Evolutionary conservation across 768 basidiomycete species (phyloP), one percentile per base, ranked within the genome.

Genomic region (Hydnum rufescens): DNA sequence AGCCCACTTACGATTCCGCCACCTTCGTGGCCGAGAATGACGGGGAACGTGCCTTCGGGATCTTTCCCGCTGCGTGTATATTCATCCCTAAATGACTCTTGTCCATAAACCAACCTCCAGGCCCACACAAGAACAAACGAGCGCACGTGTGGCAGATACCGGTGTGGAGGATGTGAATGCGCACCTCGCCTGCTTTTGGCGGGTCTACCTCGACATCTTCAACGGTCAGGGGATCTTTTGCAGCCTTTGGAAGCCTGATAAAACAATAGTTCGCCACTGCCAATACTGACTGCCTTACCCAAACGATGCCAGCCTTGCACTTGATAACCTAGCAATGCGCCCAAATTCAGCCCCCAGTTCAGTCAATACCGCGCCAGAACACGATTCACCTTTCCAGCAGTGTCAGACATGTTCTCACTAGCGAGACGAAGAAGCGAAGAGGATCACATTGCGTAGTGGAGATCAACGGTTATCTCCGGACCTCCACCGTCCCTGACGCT

Each of bases 31-130:
- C 89, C 90, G 55, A 96, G 77, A 62, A 96, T 89, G 57, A 84
- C 80, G 32, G 89, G 90, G 72, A 92, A 93, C 48, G 81, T 64
- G 56, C 90, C 85, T 82, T 97, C 95, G 42, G 90, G 79, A 64
- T 99, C 93, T 66, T 83, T 83, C 53, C 92, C 90, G 64, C 87
- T 90, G 63, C 90, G 80, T 56, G 89, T 92, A 70, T 92, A 97
- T 63, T 92, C 90, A 62, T 97, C 92, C 52, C 66, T 67, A 34
- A 43, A 18, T 28, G 46, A 13, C 25, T 28, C 13, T 39, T 22
- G 13, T 39, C 36, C 22, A 39, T 39, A 22, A 39, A 39, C 36
- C 22, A 13, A 39, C 22, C 13, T 39, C 49, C 4, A n/a, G 22
- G 42, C 8, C 46, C 18, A 25, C 6, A n/a, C 30, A 2, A 19